Evolutionary conservation across 192 early-diverging fungal species (phyloP), one percentile per base, ranked within the genome.

Genomic region (Umbelopsis sp.): DNA sequence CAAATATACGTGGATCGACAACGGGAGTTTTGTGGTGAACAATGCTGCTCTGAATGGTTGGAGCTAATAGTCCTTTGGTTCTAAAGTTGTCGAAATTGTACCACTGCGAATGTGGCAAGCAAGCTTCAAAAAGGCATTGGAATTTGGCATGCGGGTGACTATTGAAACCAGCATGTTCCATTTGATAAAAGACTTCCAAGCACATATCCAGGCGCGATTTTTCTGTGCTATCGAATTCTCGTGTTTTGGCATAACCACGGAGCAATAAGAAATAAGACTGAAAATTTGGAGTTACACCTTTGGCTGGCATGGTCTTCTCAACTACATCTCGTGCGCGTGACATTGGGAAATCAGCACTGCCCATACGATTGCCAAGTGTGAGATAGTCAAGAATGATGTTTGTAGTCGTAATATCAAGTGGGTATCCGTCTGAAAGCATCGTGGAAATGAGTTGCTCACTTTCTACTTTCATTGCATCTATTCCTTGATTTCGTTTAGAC

Each of bases 1-100:
- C 78, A 49, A 75, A 76, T 21, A 80, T 11, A 25, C 78, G 78
- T 11, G 21, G 55, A 64, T 80, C 78, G 27, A 78, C 27, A 22
- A 12, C 22, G 49, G 53, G 30, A 15, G 20, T 18, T 25, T 53
- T 51, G 22, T 47, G 41, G 4, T 37, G 45, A n/a, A 20, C 21
- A n/a, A 49, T 55, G 10, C 48, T 27, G 65, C 35, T 65, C 1
- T 35, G 35, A 8, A 35, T 46, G 3, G 50, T 50, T 35, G 45
- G 53, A 4, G 74, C 46, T 4, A 77, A 20, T 15, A 25, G 21
- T 15, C 71, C 70, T 30, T 68, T 50, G 2, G 51, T 35, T 5
- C 18, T 4, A 23, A 76, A 80, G 33, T 76, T 46, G 37, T 80
- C 78, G 47, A 67, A 76, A 18, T 64, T 46, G 25, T 64, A 80